Percentiles rank a stretch among this genome's conserved stretches.
Conservation (phyloP, 208 protist species). For the Porcisia deanei region DNA sequence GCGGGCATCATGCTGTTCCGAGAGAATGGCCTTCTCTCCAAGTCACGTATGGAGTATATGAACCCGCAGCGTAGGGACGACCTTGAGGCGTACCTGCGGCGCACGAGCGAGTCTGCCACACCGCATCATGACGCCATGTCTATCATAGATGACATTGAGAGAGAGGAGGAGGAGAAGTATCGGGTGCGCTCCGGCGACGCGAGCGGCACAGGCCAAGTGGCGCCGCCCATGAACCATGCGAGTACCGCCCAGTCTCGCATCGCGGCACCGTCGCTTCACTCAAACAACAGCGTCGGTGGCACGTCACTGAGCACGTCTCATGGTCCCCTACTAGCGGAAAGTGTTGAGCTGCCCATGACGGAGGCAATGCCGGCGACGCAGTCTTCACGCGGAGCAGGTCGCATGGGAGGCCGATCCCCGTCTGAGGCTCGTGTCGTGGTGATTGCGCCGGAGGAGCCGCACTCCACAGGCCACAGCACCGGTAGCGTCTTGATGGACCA, state of each 20-base stretch:
- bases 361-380: background rate
- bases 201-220: background rate
- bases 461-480: background rate
- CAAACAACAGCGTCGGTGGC: background rate
- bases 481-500: slow-evolving; percentile 7
- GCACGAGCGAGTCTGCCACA: slow-evolving; percentile 20
- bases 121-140: slow-evolving; percentile 27
- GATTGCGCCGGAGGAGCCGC: background rate
- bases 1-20: slow-evolving; percentile 61
- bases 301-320: background rate
- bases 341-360: background rate
- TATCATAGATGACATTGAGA: slow-evolving; percentile 20
- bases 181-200: background rate
- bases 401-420: background rate
- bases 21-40: slow-evolving; percentile 46
- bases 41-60: slow-evolving; percentile 51
- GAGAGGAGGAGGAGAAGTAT: slow-evolving; percentile 23
- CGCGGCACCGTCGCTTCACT: background rate
- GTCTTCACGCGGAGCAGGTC: background rate
- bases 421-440: slow-evolving; percentile 16
- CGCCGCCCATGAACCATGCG: slow-evolving; percentile 14
- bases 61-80: slow-evolving; percentile 54
- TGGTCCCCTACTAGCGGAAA: background rate
- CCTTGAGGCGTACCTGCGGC: slow-evolving; percentile 63
- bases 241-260: slow-evolving; percentile 4